These are phyloP conservation scores for Plenodomus lindquistii DNA, from an alignment of 2,329 filamentous ascomycete genomes.

Conservation along the genomic window DNA sequence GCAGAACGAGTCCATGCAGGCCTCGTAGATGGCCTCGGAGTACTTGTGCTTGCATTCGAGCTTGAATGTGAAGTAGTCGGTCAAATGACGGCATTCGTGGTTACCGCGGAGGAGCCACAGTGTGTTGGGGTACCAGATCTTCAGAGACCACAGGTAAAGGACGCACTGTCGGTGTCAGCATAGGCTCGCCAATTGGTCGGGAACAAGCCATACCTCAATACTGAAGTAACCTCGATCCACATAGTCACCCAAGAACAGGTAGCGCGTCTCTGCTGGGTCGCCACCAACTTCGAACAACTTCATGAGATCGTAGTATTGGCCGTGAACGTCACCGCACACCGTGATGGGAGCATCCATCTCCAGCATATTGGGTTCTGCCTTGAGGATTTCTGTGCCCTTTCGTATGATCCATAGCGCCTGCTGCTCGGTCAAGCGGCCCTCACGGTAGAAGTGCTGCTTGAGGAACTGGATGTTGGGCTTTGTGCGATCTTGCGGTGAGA, in stretches of 20 bases:
- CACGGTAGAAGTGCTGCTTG: slow-evolving; percentile 97
- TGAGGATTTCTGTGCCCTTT: slow-evolving; percentile 83
- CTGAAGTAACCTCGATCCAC: slow-evolving; percentile 98
- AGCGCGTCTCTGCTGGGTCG: slow-evolving; percentile 92
- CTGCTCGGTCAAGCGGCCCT: slow-evolving; percentile 94
- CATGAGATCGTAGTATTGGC: slow-evolving; percentile 99
- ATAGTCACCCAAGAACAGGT: slow-evolving; percentile 96
- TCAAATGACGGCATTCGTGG: slow-evolving; percentile 98
- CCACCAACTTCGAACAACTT: slow-evolving; percentile 98
- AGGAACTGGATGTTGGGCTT: slow-evolving; percentile 94
- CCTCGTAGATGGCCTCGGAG: slow-evolving; percentile 92
- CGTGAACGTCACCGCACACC: slow-evolving; percentile 96
- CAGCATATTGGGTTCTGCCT: slow-evolving; percentile 88
- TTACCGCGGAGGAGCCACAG: slow-evolving; percentile 97
- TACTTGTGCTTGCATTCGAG: slow-evolving; percentile 99
- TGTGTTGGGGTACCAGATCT: slow-evolving; percentile 98
- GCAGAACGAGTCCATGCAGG: slow-evolving; percentile 98
- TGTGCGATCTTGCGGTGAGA: slow-evolving; percentile 77
- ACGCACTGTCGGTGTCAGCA: slow-evolving; percentile 68
- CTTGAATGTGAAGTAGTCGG: slow-evolving; percentile 99
- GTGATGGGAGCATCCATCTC: slow-evolving; percentile 99
- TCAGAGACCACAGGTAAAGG: slow-evolving; percentile 94
- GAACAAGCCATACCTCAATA: slow-evolving; percentile 68
- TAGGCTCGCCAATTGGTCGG: background rate
- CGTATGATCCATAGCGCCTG: slow-evolving; percentile 95